Evolutionary conservation across 1,284 basidiomycete genomes (phyloP), one percentile per base, ranked within the genome.

Genomic region (Gastroboletus turbinatus): DNA sequence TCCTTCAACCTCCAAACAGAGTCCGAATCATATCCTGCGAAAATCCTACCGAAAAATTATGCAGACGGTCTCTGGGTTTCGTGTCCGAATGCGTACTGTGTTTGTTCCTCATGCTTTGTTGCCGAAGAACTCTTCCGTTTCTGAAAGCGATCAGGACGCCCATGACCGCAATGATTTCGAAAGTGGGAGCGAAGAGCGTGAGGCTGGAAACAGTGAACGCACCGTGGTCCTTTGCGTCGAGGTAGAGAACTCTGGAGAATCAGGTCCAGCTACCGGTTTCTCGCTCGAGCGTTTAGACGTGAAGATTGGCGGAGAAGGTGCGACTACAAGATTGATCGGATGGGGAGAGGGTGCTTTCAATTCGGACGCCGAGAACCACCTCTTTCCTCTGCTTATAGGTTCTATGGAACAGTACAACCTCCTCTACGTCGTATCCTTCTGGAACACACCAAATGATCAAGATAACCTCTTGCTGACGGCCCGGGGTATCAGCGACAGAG

Each of bases 171-270:
- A 57, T 39, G 75, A 76, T 19, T 70, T 76, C 10, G 78, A 79
- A 25, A 77, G 80, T 50, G 72, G 72, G 25, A 75, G 81, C 19
- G 79, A 80, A 56, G 82, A 85, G 51, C 75, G 80, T 39, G 85
- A 87, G 65, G 87, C 88, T 0, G 89, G 87, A 8, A 86, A 83
- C 57, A 88, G 87, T 51, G 92, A 94, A 69, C 80, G 88, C 39
- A 92, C 91, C 0, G 85, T 95, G 25, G 85, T 94, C 13, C 82
- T 96, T 13, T 92, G 90, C 60, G 84, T 96, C 9, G 90, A 97
- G 68, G 77, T 96, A 50, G 90, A 93, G 71, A 90, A 93, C 73
- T 78, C 82, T 7, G 82, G 79, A 10, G 83, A 86, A 44, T 76
- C 82, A 8, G 80, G 79, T 10, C 62, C 73, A n/a, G 69, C 74